Evolutionary conservation across 164 flowering plant species (phyloP).

Genomic region (Litsea cubeba): DNA sequence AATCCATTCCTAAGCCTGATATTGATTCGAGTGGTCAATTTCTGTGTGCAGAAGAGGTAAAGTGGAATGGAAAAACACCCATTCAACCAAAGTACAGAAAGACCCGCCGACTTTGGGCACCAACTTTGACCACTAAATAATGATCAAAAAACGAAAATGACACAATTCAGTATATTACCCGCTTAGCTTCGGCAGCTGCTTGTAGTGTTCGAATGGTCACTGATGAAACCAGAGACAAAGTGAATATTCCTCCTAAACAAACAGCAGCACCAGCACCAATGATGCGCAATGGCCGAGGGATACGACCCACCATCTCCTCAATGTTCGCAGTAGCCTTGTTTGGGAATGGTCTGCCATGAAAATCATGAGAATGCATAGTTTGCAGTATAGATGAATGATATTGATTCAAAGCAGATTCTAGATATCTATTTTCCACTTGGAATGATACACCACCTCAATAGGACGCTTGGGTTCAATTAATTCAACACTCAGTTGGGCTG

Average conservation of each 20-base stretch:
- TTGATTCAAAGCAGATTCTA: no score
- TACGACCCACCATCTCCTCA: conserved; percentile 18
- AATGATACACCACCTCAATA: no score
- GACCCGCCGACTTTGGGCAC: not conserved
- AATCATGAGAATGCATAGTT: conserved; percentile 1
- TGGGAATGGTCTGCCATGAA: not conserved
- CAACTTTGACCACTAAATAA: not conserved
- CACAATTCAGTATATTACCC: conserved; percentile 12
- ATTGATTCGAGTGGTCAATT: not conserved
- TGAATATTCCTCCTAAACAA: conserved; percentile 27
- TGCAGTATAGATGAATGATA: not conserved
- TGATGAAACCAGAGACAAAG: conserved; percentile 33
- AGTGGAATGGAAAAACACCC: not conserved
- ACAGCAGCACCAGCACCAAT: conserved; percentile 24
- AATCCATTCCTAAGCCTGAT: no score
- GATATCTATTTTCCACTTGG: no score
- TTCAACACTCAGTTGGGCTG: no score
- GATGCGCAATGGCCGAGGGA: conserved; percentile 25
- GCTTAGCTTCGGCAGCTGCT: conserved; percentile 26
- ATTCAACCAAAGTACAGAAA: not conserved
- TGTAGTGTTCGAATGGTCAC: conserved; percentile 20
- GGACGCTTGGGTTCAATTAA: no score
- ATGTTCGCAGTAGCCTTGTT: not conserved
- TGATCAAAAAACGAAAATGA: not conserved
- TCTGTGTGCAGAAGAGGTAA: not conserved